phyloP scores from a whole-genome alignment of 148 eudicot species.

The Dianthus caryophyllus region DNA sequence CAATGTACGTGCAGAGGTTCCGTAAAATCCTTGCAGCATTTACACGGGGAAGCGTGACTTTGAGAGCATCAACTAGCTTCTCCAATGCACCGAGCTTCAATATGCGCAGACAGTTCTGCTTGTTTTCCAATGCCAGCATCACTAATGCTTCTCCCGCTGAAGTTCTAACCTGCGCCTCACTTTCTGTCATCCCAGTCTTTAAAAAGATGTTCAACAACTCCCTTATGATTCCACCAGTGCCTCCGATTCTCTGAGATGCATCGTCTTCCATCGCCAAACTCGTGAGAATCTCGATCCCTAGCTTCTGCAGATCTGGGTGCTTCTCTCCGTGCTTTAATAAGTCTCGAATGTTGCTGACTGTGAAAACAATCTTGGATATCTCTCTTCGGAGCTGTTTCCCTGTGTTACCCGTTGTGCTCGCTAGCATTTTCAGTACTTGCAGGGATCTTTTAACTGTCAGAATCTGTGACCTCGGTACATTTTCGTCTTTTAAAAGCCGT shows the following conservation, averaged over 20 bases:
- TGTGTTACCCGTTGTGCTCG: conserved; percentile 59
- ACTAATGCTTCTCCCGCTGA: conserved; percentile 86
- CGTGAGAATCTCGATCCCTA: conserved; percentile 74
- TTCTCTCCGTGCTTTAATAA: conserved; percentile 61
- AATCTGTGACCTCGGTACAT: conserved; percentile 46
- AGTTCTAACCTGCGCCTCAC: conserved; percentile 39
- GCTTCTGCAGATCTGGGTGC: conserved; percentile 50
- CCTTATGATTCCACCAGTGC: conserved; percentile 74
- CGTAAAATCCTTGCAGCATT: conserved; percentile 65
- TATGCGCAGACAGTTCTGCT: conserved; percentile 45
- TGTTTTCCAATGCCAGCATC: conserved; percentile 78
- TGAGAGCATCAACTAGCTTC: conserved; percentile 51
- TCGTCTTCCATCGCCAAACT: conserved; percentile 77
- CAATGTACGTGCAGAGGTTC: conserved; percentile 63
- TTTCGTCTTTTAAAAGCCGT: conserved; percentile 42
- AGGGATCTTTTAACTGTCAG: conserved; percentile 60
- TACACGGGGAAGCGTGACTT: conserved; percentile 40
- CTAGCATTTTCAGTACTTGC: conserved; percentile 75
- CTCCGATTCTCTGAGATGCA: conserved; percentile 73
- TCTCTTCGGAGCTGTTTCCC: conserved; percentile 72
- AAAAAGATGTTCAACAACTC: conserved; percentile 65
- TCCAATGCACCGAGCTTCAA: conserved; percentile 39
- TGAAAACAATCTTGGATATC: conserved; percentile 79
- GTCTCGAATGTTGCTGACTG: conserved; percentile 74
- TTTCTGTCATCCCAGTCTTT: conserved; percentile 25